Conservation (phyloP, 1,284 basidiomycete genomes). For the Ustilago nuda region DNA sequence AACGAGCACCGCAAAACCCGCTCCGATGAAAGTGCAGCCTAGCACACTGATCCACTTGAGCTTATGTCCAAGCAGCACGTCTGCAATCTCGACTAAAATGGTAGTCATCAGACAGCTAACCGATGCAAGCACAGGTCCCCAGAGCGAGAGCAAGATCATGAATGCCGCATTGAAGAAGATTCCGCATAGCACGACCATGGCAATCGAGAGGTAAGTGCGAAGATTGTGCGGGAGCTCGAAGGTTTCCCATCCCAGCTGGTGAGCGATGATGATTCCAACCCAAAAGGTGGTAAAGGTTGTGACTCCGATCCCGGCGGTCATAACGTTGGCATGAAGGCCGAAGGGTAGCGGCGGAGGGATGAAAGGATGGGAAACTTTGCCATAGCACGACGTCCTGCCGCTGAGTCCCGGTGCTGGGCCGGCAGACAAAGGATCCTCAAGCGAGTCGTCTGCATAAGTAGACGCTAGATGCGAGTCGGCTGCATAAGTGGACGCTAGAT, state of each 20-base stretch:
- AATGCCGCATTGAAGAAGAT: slow-evolving; percentile 67
- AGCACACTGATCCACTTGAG: slow-evolving; percentile 58
- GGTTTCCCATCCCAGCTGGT: slow-evolving; percentile 55
- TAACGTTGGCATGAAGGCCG: slow-evolving; percentile 66
- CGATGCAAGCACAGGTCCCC: slow-evolving; percentile 67
- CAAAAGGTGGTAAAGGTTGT: slow-evolving; percentile 60
- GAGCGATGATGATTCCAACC: slow-evolving; percentile 58
- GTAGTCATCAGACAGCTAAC: slow-evolving; percentile 67
- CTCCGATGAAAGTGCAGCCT: slow-evolving; percentile 60
- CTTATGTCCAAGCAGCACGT: slow-evolving; percentile 56
- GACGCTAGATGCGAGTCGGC: slow-evolving; percentile 10
- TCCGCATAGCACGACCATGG: slow-evolving; percentile 54
- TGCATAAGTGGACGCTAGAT: not conserved
- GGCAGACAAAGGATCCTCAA: not conserved
- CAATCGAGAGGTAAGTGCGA: slow-evolving; percentile 41
- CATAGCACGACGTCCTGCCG: slow-evolving; percentile 32
- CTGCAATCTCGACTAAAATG: slow-evolving; percentile 61
- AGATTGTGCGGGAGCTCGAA: slow-evolving; percentile 61
- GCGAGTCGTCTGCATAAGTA: slow-evolving; percentile 14
- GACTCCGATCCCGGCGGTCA: slow-evolving; percentile 66
- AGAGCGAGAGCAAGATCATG: slow-evolving; percentile 63
- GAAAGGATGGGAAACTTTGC: slow-evolving; percentile 25
- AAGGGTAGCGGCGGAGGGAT: slow-evolving; percentile 66
- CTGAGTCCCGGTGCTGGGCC: slow-evolving; percentile 21
- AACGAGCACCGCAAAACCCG: slow-evolving; percentile 60